Evolutionary conservation across 2,329 filamentous ascomycete genomes (phyloP).

Genomic region (Pseudocercospora eumusae): DNA sequence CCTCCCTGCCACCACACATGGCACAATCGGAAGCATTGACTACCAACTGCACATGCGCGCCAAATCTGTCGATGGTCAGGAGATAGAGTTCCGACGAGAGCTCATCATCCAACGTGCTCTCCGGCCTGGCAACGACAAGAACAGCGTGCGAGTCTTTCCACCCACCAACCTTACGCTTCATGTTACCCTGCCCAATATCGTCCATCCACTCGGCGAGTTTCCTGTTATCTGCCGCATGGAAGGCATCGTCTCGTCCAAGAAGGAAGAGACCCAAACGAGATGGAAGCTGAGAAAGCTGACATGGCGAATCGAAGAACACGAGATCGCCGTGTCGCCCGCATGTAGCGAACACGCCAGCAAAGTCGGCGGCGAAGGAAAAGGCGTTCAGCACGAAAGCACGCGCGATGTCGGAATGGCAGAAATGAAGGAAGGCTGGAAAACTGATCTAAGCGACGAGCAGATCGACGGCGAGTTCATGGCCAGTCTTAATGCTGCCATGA

Average conservation of each 20-base stretch:
- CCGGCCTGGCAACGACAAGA: slow-evolving; percentile 75
- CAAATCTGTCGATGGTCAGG: slow-evolving; percentile 61
- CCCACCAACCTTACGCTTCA: slow-evolving; percentile 90
- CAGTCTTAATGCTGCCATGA: slow-evolving; percentile 60
- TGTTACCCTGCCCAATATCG: slow-evolving; percentile 76
- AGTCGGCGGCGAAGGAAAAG: slow-evolving; percentile 66
- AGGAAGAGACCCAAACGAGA: slow-evolving; percentile 68
- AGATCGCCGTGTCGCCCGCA: slow-evolving; percentile 75
- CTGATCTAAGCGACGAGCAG: slow-evolving; percentile 65
- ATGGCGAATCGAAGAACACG: slow-evolving; percentile 89
- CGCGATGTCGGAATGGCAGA: slow-evolving; percentile 79
- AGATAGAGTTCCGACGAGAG: slow-evolving; percentile 65
- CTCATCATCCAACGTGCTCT: slow-evolving; percentile 79
- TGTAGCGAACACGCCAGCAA: slow-evolving; percentile 74
- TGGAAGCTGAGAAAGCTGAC: slow-evolving; percentile 91
- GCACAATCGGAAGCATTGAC: slow-evolving; percentile 69
- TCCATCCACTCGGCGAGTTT: slow-evolving; percentile 84
- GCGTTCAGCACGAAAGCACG: slow-evolving; percentile 70
- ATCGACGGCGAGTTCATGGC: slow-evolving; percentile 80
- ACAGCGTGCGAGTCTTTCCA: slow-evolving; percentile 91
- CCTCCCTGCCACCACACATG: slow-evolving; percentile 80
- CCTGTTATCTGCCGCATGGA: slow-evolving; percentile 77
- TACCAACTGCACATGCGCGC: slow-evolving; percentile 75
- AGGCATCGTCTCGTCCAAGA: slow-evolving; percentile 70
- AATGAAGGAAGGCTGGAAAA: slow-evolving; percentile 88